Conservation (phyloP, 257 asterid species). For the Ophiorrhiza pumila region DNA sequence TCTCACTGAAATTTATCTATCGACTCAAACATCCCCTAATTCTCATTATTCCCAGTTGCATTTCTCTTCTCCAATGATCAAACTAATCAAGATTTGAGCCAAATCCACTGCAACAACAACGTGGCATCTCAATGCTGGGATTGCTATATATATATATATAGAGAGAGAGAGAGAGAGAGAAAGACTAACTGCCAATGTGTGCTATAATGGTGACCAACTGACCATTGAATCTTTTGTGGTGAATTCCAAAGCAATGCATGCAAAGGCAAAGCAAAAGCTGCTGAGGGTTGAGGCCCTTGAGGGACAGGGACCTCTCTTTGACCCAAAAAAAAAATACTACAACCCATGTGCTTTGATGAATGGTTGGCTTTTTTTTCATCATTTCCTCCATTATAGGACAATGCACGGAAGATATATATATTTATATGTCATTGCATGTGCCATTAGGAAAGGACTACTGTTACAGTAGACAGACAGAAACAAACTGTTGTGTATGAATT, state of each 20-base stretch:
- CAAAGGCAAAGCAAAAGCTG: conserved; percentile 15
- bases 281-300: not conserved
- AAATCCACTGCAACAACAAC: not conserved
- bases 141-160: not conserved
- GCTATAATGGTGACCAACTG: not conserved
- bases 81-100: not conserved
- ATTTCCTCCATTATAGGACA: conserved; percentile 1
- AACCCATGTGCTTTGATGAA: conserved; percentile 27
- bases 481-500: not conserved
- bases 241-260: not conserved
- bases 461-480: not conserved
- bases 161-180: too few relatives aligned
- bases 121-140: not conserved
- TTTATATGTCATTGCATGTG: conserved; percentile 14
- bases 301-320: conserved; percentile 17
- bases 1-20: not conserved
- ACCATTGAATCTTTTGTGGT: not conserved
- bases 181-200: not conserved
- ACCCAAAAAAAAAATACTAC: conserved; percentile 10
- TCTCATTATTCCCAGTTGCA: not conserved
- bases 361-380: not conserved
- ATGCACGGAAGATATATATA: conserved; percentile 11
- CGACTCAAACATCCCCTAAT: not conserved
- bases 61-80: not conserved
- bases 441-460: not conserved